phyloP scores from a whole-genome alignment of 2,329 filamentous ascomycete genomes.

The Colletotrichum salicis region DNA sequence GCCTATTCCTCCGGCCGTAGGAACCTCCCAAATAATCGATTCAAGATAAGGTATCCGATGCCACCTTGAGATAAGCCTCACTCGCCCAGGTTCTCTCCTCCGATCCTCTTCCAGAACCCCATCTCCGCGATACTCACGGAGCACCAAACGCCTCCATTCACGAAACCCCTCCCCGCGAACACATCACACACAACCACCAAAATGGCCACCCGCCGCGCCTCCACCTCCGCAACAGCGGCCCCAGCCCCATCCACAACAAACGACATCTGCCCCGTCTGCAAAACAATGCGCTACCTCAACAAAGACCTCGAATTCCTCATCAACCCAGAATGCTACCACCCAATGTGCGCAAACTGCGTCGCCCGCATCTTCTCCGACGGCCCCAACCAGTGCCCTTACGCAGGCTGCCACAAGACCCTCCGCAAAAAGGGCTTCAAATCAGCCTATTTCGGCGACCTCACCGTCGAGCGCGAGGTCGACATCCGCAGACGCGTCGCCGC shows the following conservation, averaged over 20 bases:
- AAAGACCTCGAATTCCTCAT: slow-evolving; percentile 93
- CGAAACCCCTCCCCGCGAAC: background rate
- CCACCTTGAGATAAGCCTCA: background rate
- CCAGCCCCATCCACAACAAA: slow-evolving; percentile 46
- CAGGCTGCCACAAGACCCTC: slow-evolving; percentile 86
- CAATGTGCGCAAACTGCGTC: slow-evolving; percentile 97
- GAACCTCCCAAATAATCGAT: background rate
- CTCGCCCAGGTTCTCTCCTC: background rate
- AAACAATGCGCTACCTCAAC: slow-evolving; percentile 95
- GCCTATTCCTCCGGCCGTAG: background rate
- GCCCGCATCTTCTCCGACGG: slow-evolving; percentile 93
- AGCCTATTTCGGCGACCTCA: slow-evolving; percentile 90
- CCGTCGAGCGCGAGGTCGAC: slow-evolving; percentile 92
- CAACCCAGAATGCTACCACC: slow-evolving; percentile 98
- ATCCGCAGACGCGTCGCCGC: slow-evolving; percentile 81
- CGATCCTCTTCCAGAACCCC: too few species aligned
- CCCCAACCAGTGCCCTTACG: slow-evolving; percentile 91
- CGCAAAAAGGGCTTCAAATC: slow-evolving; percentile 85
- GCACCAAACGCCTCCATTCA: background rate
- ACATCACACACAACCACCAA: background rate
- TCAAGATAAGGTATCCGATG: background rate
- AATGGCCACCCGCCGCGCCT: slow-evolving; percentile 28
- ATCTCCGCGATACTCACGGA: too few species aligned
- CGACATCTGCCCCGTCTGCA: slow-evolving; percentile 97
- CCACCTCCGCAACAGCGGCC: slow-evolving; percentile 25